Conservation (phyloP, 140 eudicot genomes). For the Anethum foeniculum region DNA sequence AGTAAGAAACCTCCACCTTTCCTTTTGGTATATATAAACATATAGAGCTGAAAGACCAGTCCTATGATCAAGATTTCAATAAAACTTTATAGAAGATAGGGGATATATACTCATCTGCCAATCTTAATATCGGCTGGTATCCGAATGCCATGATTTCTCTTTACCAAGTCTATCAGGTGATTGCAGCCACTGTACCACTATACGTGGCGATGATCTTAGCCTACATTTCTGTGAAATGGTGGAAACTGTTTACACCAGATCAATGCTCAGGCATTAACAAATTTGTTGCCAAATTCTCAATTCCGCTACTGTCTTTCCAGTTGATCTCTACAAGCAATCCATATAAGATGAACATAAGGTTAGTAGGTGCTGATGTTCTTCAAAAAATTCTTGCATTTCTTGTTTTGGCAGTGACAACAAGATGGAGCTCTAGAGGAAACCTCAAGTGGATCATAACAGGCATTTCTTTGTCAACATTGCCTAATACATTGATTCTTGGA, state of each 20-base stretch:
- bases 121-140: neutral
- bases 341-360: constrained; percentile 57
- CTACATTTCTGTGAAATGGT: constrained; percentile 51
- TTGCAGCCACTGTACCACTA: constrained; percentile 53
- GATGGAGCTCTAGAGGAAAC: constrained; percentile 46
- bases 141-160: constrained; percentile 43
- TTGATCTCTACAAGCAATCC: constrained; percentile 60
- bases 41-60: constrained; percentile 16
- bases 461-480: constrained; percentile 62
- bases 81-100: constrained; percentile 12
- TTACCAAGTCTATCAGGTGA: constrained; percentile 40
- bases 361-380: constrained; percentile 57
- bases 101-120: constrained; percentile 12
- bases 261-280: constrained; percentile 75
- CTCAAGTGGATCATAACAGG: constrained; percentile 77
- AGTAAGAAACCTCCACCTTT: constrained; percentile 21
- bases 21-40: constrained; percentile 17
- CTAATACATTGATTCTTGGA: constrained; percentile 71
- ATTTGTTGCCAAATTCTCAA: constrained; percentile 66
- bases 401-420: constrained; percentile 30
- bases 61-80: constrained; percentile 23
- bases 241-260: constrained; percentile 54
- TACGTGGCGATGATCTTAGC: constrained; percentile 69
- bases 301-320: constrained; percentile 67
- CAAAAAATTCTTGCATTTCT: constrained; percentile 53